Base-by-base conservation (phyloP, 2,329 filamentous ascomycete genomes). In the Rutstroemia sp. region DNA sequence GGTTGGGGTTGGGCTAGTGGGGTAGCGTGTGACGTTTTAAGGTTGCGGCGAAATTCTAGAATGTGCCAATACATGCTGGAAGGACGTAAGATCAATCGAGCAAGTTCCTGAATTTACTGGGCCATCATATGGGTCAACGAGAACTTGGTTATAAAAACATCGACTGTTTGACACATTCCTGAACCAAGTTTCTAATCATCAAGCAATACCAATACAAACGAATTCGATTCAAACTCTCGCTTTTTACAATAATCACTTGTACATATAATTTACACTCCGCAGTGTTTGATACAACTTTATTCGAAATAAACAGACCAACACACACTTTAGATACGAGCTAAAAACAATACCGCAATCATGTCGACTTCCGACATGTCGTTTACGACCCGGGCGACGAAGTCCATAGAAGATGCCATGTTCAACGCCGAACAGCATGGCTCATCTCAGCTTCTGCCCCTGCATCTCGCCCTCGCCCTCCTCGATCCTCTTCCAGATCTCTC, bases 371-470 rank as follows among this genome's bases (percentile, higher is more conserved):
- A 85, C 67, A 90, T 92, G 85, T 87, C 95, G 71, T 96, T 96
- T 71, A 99, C 94, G 63, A 92, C 97, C 74, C 80, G 88, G 74
- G 94, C 90, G 63, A 88, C 92, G 71, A 90, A 92, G 76, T 88
- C 92, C 67, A 80, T 99, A 70, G 83, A 88, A 67, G 90, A 96
- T 72, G 89, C 92, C 72, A 92, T 94, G 79, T 79, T 82, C 59
- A 80, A 97, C 66, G 91, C 92, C 64, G 85, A 91, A 72, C 87
- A 94, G 75, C 95, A 97, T 71, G 83, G 84, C 41, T 94, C 99
- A 75, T 86, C 90, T 42, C 92, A 99, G 73, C 83, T 97, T 59
- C 80, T 92, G 54, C 94, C 94, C 16, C 74, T 97, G 59, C 94
- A 99, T 72, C 82, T 99, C 53, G 92, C 92, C 46, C 87, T 92